Evolutionary conservation across 257 asterid species (phyloP), one percentile per base, ranked within the genome.

Genomic region (Plantago major): DNA sequence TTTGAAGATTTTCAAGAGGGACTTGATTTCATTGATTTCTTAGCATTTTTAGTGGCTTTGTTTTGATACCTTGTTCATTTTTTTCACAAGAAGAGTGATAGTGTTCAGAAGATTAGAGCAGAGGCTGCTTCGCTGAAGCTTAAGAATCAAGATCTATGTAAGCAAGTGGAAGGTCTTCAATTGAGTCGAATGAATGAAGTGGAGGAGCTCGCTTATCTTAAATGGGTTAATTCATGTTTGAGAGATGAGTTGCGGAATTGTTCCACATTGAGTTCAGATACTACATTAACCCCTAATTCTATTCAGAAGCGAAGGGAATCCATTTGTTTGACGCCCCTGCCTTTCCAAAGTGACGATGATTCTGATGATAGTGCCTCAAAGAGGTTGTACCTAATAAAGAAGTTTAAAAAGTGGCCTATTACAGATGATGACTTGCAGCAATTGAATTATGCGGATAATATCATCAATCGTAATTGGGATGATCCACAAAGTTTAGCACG

Each of bases 161-260:
- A 91, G 67, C 98, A 91, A 86, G 96, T 91, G 60, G 98, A 91
- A 71, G 90, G 90, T 52, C 96, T 88, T 71, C 98, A 91, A 65
- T 69, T 88, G 81, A 88, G 82, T 75, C 50, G 96, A 42, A 73
- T 91, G 83, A 91, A 86, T 68, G 98, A 91, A 69, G 96, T 84
- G 13, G 98, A 91, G 76, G 98, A 88, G 79, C 92, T 88, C 49
- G 95, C 81, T 62, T 91, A 91, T 73, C 77, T 91, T 67, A 78
- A 83, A 71, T 91, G 98, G 98, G 92, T 88, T 16, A 88, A 91
- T 48, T 88, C 98, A 3, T 86, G 98, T 73, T 79, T 88, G 49
- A 72, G 95, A 60, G 84, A 82, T 28, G 96, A 91, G 64, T 62
- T 88, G 48, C 88, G 82, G 52, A 78, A 76, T 71, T 77, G 60